Evolutionary conservation across 2,329 filamentous ascomycete genomes (phyloP).

Genomic region (Neopestalotiopsis sp.): DNA sequence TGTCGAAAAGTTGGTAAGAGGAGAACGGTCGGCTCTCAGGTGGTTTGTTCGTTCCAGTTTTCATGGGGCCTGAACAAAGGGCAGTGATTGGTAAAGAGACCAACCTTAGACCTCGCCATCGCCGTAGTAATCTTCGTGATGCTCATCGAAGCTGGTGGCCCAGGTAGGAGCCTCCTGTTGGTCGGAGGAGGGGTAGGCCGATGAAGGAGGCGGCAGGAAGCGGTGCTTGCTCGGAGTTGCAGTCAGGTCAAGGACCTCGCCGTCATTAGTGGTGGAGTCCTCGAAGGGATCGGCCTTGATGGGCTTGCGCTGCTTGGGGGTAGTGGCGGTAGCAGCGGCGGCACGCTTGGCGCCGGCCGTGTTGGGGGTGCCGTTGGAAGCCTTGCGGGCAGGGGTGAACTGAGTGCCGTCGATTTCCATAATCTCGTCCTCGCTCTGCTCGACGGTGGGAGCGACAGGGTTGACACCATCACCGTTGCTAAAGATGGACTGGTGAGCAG

Average conservation of each 20-base stretch:
- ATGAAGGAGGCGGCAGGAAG: background rate
- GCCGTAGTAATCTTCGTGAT: background rate
- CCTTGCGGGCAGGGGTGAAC: constrained; percentile 7
- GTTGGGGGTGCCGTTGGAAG: background rate
- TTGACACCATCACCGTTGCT: background rate
- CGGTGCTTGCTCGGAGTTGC: background rate
- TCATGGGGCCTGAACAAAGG: no score
- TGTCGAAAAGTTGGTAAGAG: no score
- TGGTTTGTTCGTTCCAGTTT: no score
- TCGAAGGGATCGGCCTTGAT: constrained; percentile 29
- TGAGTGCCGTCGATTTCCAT: constrained; percentile 16
- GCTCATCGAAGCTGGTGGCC: background rate
- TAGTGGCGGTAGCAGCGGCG: background rate
- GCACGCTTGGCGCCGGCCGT: background rate
- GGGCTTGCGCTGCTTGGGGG: constrained; percentile 11
- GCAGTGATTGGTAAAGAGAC: no score
- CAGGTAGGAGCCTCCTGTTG: background rate
- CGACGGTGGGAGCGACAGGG: background rate
- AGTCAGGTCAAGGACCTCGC: background rate
- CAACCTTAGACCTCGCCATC: constrained; percentile 3
- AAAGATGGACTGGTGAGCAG: background rate
- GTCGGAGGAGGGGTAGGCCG: background rate
- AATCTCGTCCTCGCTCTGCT: constrained; percentile 18
- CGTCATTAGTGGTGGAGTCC: background rate
- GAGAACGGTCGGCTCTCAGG: no score